Evolutionary conservation across 2,329 filamentous ascomycete species (phyloP).

Genomic region (Sphaerulina musiva): DNA sequence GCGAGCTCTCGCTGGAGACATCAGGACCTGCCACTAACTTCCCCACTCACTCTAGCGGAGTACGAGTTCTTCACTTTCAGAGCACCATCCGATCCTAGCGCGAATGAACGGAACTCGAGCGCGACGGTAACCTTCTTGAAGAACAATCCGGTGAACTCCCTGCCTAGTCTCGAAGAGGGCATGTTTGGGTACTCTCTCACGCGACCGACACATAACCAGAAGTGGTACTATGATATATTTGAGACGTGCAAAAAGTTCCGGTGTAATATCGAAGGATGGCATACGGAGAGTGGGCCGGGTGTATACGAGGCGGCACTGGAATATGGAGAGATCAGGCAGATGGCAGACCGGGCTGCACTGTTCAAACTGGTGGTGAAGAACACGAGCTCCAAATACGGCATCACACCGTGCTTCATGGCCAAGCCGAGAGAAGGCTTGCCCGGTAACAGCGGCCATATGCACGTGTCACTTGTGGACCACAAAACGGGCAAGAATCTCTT

Average conservation of each 20-base stretch:
- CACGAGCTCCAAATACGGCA: conserved; percentile 76
- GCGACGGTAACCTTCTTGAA: conserved; percentile 69
- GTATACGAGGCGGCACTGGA: conserved; percentile 94
- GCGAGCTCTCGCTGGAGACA: background rate
- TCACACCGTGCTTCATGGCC: conserved; percentile 98
- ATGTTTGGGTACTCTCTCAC: conserved; percentile 96
- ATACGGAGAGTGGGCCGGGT: conserved; percentile 87
- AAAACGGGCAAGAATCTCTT: conserved; percentile 78
- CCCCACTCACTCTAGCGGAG: conserved; percentile 55
- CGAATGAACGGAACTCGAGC: conserved; percentile 53
- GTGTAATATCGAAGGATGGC: conserved; percentile 87
- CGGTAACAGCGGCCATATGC: conserved; percentile 93
- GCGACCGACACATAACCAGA: conserved; percentile 78
- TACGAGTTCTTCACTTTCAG: conserved; percentile 94
- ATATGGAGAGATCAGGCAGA: conserved; percentile 77
- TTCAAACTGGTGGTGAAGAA: conserved; percentile 97
- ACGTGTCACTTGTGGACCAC: conserved; percentile 74
- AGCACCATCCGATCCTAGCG: conserved; percentile 47
- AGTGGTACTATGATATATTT: conserved; percentile 86
- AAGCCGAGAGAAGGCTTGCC: conserved; percentile 87
- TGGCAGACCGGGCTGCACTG: conserved; percentile 84
- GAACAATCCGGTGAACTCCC: conserved; percentile 63
- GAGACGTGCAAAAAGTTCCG: conserved; percentile 70
- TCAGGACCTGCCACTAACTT: conserved; percentile 15
- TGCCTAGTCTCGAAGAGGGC: conserved; percentile 78